Evolutionary conservation across 2,329 filamentous ascomycete species (phyloP), one percentile per base, ranked within the genome.

Genomic region (Pseudopyrenochaeta lycopersici): DNA sequence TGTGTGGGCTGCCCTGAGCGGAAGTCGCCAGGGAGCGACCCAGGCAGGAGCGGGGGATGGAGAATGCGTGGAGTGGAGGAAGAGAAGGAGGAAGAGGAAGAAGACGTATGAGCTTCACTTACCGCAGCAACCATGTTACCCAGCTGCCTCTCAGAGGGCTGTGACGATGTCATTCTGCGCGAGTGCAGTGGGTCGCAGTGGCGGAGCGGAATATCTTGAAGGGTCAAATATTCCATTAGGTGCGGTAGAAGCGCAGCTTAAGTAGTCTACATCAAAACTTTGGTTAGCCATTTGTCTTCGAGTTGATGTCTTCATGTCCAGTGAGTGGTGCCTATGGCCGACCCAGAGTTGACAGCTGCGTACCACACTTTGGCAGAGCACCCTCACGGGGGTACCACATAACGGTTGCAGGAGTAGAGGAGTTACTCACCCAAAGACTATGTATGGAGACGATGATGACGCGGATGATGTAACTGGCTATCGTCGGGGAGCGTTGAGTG

Each of bases 161-260:
- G 64, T 36, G 58, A 52, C 14, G 66, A 62, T 42, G 65, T 56
- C 68, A 74, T 71, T 48, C 61, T 70, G 56, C 60, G 64, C 41
- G 68, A 57, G 54, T 68, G 58, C 56, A 66, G 48, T 15, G 63
- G 56, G 54, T 70, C 63, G 58, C 58, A 66, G 36, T 71, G 68
- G 49, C 69, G 71, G 36, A 68, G 66, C 62, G 73, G 72, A 58
- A 74, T 64, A 66, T 76, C 73, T 60, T 74, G 71, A n/a, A 76
- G 66, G 15, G 73, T 72, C 45, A 76, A 71, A 58, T 73, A 75
- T 64, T 76, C 72, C 73, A 76, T 75, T 20, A 54, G 23, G 30
- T 46, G 52, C 53, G 39, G 48, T 27, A 20, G 9, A 29, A 36
- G 36, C 21, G 46, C 12, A 30, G 38, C 21, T 50, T 62, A 56